phyloP scores from a whole-genome alignment of 768 basidiomycete genomes.

The Galerina marginata region DNA sequence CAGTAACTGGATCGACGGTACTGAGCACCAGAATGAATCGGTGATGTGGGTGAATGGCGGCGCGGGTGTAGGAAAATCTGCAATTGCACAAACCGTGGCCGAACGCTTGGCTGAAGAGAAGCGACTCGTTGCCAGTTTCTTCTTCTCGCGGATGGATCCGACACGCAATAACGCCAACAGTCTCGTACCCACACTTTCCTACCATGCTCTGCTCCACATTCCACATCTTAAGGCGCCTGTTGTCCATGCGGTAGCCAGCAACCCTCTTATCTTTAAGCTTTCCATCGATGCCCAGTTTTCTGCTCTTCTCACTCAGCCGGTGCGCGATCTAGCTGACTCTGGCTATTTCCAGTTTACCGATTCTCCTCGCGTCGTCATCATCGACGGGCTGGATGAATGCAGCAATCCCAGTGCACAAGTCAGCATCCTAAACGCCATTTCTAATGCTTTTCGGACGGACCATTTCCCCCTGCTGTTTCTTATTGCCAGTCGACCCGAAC shows the following conservation, averaged over 20 bases:
- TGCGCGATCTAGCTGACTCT: background rate
- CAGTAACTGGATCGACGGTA: conserved; percentile 2
- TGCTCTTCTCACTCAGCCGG: conserved; percentile 3
- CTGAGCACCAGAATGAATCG: background rate
- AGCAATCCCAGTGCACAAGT: background rate
- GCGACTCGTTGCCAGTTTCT: conserved; percentile 16
- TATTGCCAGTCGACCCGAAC: background rate
- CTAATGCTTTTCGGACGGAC: background rate
- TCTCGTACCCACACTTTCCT: conserved; percentile 13
- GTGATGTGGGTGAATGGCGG: conserved; percentile 17
- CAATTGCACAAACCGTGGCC: conserved; percentile 17
- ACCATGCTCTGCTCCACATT: conserved; percentile 3
- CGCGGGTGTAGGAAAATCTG: conserved; percentile 19
- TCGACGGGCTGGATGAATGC: conserved; percentile 34
- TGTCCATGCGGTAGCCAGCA: background rate
- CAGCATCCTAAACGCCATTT: background rate
- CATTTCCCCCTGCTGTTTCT: conserved; percentile 4
- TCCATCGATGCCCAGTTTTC: conserved; percentile 6
- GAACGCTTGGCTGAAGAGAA: conserved; percentile 7
- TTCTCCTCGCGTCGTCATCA: conserved; percentile 16
- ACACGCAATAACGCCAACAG: conserved; percentile 6
- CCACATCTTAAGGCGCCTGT: conserved; percentile 6
- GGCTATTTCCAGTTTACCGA: too few relatives aligned
- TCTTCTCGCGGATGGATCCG: conserved; percentile 15
- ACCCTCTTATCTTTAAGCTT: conserved; percentile 13